These are phyloP conservation scores for Hanseniaspora valbyensis DNA, from an alignment of 805 yeast genomes.

Conservation along the genomic window DNA sequence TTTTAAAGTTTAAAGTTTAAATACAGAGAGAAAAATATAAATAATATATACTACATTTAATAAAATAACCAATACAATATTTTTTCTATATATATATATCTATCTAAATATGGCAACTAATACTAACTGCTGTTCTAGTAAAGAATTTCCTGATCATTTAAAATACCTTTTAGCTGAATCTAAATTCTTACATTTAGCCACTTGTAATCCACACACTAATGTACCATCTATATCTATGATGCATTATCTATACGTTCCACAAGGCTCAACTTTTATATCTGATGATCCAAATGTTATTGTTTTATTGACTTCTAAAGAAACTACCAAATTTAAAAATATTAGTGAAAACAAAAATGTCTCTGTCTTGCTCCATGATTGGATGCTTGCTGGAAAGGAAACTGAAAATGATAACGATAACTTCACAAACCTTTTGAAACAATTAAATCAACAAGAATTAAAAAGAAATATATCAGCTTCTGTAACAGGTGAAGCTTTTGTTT, in stretches of 20 bases:
- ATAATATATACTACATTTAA: no score
- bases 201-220: constrained; percentile 47
- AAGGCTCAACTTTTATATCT: constrained; percentile 32
- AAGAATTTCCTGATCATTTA: constrained; percentile 32
- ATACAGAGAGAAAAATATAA: no score
- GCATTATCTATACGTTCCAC: constrained; percentile 67
- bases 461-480: constrained; percentile 47
- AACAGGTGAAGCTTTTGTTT: constrained; percentile 54
- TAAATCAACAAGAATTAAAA: constrained; percentile 71
- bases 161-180: constrained; percentile 44
- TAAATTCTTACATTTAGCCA: constrained; percentile 73
- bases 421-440: constrained; percentile 52
- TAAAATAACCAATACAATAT: no score
- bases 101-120: background rate
- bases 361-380: constrained; percentile 83
- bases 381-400: constrained; percentile 35
- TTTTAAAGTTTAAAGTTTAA: no score
- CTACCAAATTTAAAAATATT: constrained; percentile 67
- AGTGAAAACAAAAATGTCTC: constrained; percentile 65
- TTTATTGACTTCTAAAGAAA: constrained; percentile 57
- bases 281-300: constrained; percentile 42
- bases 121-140: constrained; percentile 26
- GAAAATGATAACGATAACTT: constrained; percentile 30
- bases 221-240: constrained; percentile 81
- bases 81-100: no score